Conservation (phyloP, 1,284 basidiomycete species). For the Ceratobasidium sp. region DNA sequence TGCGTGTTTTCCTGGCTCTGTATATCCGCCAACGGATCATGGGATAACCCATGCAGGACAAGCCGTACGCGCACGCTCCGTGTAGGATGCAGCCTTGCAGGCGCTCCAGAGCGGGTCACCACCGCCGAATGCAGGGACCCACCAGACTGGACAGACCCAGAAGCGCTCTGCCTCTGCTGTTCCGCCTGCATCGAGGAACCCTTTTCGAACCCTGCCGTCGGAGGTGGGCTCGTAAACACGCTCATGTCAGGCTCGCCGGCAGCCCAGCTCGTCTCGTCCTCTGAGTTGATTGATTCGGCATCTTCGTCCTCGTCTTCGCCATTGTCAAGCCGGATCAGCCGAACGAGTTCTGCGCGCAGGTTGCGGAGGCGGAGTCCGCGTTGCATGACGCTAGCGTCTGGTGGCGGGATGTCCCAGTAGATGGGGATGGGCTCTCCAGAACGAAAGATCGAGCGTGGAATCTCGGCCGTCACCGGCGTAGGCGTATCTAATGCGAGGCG, state of each 20-base stretch:
- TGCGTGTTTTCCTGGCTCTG: slow-evolving; percentile 60
- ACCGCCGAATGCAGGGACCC: slow-evolving; percentile 51
- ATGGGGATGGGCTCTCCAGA: slow-evolving; percentile 76
- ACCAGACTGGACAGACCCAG: slow-evolving; percentile 18
- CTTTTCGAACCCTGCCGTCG: slow-evolving; percentile 26
- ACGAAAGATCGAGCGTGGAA: slow-evolving; percentile 74
- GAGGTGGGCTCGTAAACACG: slow-evolving; percentile 21
- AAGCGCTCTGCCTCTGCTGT: slow-evolving; percentile 15
- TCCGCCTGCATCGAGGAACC: slow-evolving; percentile 29
- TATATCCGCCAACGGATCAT: slow-evolving; percentile 61
- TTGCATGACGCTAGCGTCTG: slow-evolving; percentile 69
- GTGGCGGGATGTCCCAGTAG: slow-evolving; percentile 79
- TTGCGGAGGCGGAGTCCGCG: slow-evolving; percentile 76
- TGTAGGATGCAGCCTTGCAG: slow-evolving; percentile 79
- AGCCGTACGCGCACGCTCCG: slow-evolving; percentile 74
- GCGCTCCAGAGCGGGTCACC: slow-evolving; percentile 77
- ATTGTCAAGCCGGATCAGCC: slow-evolving; percentile 52
- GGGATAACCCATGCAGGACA: slow-evolving; percentile 70
- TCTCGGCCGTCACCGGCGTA: slow-evolving; percentile 70
- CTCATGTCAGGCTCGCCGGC: slow-evolving; percentile 27
- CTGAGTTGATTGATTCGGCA: slow-evolving; percentile 45
- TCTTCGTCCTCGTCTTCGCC: slow-evolving; percentile 49
- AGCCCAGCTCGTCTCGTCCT: slow-evolving; percentile 34
- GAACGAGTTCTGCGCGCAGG: slow-evolving; percentile 75
- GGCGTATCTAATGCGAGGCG: slow-evolving; percentile 68